These are phyloP conservation scores for Poronia punctata DNA, from an alignment of 495 filamentous ascomycete genomes.

Conservation along the genomic window DNA sequence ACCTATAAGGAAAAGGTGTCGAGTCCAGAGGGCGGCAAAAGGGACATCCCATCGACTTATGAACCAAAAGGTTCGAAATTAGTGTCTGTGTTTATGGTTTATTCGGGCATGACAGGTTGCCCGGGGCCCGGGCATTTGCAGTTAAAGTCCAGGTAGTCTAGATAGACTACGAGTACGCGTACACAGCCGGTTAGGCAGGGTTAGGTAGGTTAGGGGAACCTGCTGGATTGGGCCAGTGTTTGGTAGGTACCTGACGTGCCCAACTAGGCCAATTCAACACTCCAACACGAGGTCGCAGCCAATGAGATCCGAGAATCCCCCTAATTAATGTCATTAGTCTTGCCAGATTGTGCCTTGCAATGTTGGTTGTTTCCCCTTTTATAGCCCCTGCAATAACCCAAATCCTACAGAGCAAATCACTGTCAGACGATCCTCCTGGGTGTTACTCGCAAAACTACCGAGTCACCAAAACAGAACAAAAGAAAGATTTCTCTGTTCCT, in stretches of 20 bases:
- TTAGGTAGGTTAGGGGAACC: too few relatives aligned
- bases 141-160: too few relatives aligned
- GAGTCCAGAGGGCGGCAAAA: constrained; percentile 1
- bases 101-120: too few relatives aligned
- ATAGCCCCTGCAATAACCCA: constrained; percentile 1
- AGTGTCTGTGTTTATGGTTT: too few relatives aligned
- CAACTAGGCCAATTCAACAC: constrained; percentile 9
- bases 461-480: too few relatives aligned
- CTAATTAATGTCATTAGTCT: constrained; percentile 11
- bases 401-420: too few relatives aligned
- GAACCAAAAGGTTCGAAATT: background rate
- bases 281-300: constrained; percentile 6
- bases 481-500: too few relatives aligned
- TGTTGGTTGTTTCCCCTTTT: constrained; percentile 7
- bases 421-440: constrained; percentile 10
- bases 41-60: constrained; percentile 2
- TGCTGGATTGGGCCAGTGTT: constrained; percentile 6
- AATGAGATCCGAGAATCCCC: constrained; percentile 6
- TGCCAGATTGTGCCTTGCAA: background rate
- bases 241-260: constrained; percentile 11
- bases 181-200: too few relatives aligned
- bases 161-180: too few relatives aligned
- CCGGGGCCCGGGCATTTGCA: too few relatives aligned
- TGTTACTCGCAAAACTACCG: background rate
- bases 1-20: constrained; percentile 6